phyloP scores from a whole-genome alignment of 2,329 filamentous ascomycete genomes.

The Tolypocladium endophyticum region DNA sequence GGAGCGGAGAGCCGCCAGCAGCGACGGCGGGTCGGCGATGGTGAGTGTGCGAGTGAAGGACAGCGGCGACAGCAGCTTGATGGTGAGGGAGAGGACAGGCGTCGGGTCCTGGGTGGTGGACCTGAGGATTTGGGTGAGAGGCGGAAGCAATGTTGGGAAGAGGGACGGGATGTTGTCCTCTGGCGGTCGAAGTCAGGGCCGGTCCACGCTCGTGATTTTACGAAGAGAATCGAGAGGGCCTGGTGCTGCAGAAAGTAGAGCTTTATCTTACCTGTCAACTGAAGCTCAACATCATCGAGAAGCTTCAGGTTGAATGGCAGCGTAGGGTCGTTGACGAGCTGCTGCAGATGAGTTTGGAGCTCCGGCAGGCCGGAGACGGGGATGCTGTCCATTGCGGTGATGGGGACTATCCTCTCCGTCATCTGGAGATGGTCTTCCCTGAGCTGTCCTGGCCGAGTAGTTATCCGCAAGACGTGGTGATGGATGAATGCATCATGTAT shows the following conservation, averaged over 20 bases:
- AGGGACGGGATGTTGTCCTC: constrained; percentile 42
- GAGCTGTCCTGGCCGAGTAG: background rate
- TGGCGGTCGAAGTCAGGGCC: constrained; percentile 11
- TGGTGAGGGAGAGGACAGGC: constrained; percentile 39
- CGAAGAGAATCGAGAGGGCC: background rate
- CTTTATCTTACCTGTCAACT: constrained; percentile 37
- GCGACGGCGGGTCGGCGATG: constrained; percentile 37
- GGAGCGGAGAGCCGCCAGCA: constrained; percentile 42
- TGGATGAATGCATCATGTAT: background rate
- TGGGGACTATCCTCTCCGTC: constrained; percentile 22
- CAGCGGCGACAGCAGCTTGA: constrained; percentile 45
- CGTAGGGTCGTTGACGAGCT: constrained; percentile 32
- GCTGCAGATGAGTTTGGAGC: constrained; percentile 41
- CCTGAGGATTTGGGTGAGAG: constrained; percentile 41
- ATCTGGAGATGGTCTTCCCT: constrained; percentile 7
- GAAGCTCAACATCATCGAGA: constrained; percentile 49
- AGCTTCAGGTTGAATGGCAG: constrained; percentile 35
- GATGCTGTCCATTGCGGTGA: constrained; percentile 27
- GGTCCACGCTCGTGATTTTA: background rate
- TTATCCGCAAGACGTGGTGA: background rate
- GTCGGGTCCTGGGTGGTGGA: constrained; percentile 39
- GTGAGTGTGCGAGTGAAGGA: constrained; percentile 39
- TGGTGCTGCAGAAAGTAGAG: background rate
- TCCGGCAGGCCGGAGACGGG: constrained; percentile 42
- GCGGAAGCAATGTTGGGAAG: constrained; percentile 41